Base-by-base conservation (phyloP, 306 rosid species). In the Malus asiatica region DNA sequence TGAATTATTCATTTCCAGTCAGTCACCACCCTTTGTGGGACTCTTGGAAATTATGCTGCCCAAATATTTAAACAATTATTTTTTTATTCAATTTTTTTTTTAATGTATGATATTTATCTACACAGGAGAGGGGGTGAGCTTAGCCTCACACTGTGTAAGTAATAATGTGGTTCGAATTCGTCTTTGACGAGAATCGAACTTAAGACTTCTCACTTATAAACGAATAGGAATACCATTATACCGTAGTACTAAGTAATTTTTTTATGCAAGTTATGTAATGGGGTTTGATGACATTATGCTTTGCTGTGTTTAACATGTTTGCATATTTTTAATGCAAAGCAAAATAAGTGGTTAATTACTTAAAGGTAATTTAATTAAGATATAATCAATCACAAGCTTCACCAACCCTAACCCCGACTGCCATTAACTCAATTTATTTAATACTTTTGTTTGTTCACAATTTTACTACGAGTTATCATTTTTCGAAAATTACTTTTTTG, bases 401-500 rank as follows among this genome's bases (percentile, higher is more conserved):
- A 25, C 72, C 53, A 35, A 57, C 35, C 46, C 46, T n/a, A 35
- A 22, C 35, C 5, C 23, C 1, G 15, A 40, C 5, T 77, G 68
- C 16, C 63, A 23, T 76, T 35, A 6, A 38, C 38, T 53, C 7
- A 18, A 15, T 14, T 52, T 6, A n/a, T 22, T n/a, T 44, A 13
- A 32, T 48, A 2, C 9, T 63, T 48, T 18, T 15, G 16, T n/a
- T 20, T 66, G 18, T 30, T 46, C 40, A 60, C 63, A 30, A 77
- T 45, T 57, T 46, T 53, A 42, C 19, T 19, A 72, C 6, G 15
- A 40, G 10, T 2, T 60, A 40, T 16, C 51, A 57, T 58, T 18
- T 40, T 32, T 25, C n/a, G 22, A 44, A 78, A 75, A 44, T 29
- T 81, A 80, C 52, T 45, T 68, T 64, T 63, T 27, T 27, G 11